Percentiles rank a stretch among this genome's conserved stretches.
Conservation (phyloP, 192 early-diverging fungal genomes). For the Podila verticillata region DNA sequence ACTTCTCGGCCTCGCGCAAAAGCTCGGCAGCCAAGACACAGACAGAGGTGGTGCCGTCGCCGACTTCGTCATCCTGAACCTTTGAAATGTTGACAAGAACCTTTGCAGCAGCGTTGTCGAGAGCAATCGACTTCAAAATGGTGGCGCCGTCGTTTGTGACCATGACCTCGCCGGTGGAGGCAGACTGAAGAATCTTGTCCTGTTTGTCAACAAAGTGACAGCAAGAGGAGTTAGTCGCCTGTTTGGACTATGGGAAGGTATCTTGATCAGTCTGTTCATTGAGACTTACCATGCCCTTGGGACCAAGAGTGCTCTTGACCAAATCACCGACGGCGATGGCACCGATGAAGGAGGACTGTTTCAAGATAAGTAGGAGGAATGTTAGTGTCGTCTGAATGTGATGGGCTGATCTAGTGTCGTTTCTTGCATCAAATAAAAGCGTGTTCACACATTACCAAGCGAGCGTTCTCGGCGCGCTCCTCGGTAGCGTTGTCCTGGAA, state of each 20-base stretch:
- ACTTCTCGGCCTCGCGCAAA: constrained; percentile 90
- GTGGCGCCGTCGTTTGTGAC: constrained; percentile 99
- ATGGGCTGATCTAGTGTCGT: neutral
- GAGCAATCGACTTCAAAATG: constrained; percentile 96
- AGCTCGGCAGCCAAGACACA: constrained; percentile 97
- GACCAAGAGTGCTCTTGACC: constrained; percentile 96
- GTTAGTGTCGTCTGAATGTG: neutral
- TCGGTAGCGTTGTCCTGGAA: constrained; percentile 95
- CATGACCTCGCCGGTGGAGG: constrained; percentile 82
- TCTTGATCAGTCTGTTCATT: neutral
- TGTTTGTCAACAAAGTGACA: constrained; percentile 20
- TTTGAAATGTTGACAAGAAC: constrained; percentile 98
- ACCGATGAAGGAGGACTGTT: constrained; percentile 92
- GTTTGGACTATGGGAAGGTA: too few species aligned
- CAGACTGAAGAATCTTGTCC: constrained; percentile 99
- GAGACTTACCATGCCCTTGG: constrained; percentile 92
- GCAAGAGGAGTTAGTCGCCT: too few species aligned
- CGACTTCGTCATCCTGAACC: constrained; percentile 99
- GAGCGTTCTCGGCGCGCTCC: constrained; percentile 98
- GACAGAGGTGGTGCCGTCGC: constrained; percentile 99
- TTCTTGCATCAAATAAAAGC: neutral
- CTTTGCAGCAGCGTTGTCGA: constrained; percentile 98
- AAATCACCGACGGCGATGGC: constrained; percentile 99
- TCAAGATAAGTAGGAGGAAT: neutral
- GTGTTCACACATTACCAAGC: constrained; percentile 72